phyloP scores from a whole-genome alignment of 1,284 basidiomycete genomes.

The Heterobasidion occidentale region DNA sequence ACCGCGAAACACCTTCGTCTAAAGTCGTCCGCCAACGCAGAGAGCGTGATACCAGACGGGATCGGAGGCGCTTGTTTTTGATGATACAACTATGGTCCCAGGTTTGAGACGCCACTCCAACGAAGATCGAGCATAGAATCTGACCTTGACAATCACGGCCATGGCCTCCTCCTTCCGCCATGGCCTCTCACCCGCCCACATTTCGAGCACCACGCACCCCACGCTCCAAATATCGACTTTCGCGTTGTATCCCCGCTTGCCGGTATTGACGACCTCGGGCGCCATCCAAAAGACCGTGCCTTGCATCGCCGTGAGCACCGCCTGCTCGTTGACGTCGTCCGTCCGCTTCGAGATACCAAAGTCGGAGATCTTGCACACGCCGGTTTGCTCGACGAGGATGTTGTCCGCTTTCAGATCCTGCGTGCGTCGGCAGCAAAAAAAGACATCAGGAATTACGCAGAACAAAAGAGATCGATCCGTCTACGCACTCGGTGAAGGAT shows the following conservation, averaged over 20 bases:
- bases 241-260: conserved; percentile 85
- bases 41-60: conserved; percentile 74
- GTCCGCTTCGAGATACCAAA: conserved; percentile 95
- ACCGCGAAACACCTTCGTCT: conserved; percentile 86
- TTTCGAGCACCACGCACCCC: conserved; percentile 95
- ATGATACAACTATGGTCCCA: conserved; percentile 58
- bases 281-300: conserved; percentile 99
- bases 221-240: conserved; percentile 99
- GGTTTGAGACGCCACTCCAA: background rate
- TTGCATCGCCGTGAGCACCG: conserved; percentile 83
- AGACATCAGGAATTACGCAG: no score
- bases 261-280: conserved; percentile 87
- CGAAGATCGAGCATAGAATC: conserved; percentile 12
- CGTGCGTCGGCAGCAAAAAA: background rate
- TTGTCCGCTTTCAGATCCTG: conserved; percentile 98
- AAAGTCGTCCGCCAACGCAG: conserved; percentile 79
- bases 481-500: conserved; percentile 85
- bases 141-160: conserved; percentile 90
- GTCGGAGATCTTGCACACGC: conserved; percentile 96
- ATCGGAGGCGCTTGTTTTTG: conserved; percentile 84
- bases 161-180: conserved; percentile 89
- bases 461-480: background rate
- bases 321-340: conserved; percentile 80
- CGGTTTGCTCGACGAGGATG: conserved; percentile 90
- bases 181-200: conserved; percentile 93